Conservation (phyloP, 1,284 basidiomycete genomes). For the Agaricales sp. region DNA sequence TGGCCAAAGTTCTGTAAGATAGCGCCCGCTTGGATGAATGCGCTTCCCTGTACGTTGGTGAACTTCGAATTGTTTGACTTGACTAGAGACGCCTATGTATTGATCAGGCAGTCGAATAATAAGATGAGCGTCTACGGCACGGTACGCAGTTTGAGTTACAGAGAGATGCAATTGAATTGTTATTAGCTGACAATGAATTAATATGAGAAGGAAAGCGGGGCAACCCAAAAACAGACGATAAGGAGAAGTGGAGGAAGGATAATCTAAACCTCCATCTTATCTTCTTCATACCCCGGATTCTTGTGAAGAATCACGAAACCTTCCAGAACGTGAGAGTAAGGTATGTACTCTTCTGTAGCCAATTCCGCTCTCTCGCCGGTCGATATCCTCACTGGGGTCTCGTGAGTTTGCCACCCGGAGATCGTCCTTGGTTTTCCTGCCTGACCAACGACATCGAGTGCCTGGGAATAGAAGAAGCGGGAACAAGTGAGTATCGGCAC, state of each 20-base stretch:
- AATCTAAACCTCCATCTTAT: constrained; percentile 64
- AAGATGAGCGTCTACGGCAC: too few species aligned
- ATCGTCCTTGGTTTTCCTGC: constrained; percentile 88
- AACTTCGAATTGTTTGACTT: too few species aligned
- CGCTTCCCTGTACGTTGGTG: too few species aligned
- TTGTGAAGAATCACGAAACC: constrained; percentile 85
- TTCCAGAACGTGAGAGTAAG: constrained; percentile 83
- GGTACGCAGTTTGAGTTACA: too few species aligned
- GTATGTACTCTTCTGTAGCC: constrained; percentile 94
- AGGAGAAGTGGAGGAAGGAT: not conserved
- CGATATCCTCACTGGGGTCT: constrained; percentile 89
- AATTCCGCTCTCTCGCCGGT: constrained; percentile 92
- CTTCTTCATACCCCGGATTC: constrained; percentile 80
- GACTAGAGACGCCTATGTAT: too few species aligned
- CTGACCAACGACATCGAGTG: constrained; percentile 85
- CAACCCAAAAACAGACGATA: not conserved
- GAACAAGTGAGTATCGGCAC: constrained; percentile 7
- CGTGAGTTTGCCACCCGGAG: constrained; percentile 94
- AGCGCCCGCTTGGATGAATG: too few species aligned
- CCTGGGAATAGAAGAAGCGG: too few species aligned
- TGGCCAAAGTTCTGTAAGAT: too few species aligned
- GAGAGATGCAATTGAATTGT: too few species aligned
- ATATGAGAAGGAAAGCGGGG: not conserved
- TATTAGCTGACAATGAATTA: too few species aligned
- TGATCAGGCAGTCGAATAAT: too few species aligned